phyloP scores from a whole-genome alignment of 1,139 yeast species.

The Schizosaccharomyces versatilis region DNA sequence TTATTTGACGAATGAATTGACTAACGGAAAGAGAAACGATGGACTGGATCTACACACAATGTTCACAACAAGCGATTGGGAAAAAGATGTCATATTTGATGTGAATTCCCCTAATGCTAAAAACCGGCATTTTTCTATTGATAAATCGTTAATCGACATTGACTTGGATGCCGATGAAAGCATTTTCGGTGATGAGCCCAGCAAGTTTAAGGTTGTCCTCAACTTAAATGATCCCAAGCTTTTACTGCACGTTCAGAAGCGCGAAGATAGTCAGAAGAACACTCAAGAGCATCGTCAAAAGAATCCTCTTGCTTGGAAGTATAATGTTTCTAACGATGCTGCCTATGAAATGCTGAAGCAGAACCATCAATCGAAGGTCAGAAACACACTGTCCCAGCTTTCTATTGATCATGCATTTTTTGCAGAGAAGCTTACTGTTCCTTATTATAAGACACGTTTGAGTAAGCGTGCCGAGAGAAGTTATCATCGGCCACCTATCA shows the following conservation, averaged over 20 bases:
- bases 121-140: not conserved
- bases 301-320: conserved; percentile 22
- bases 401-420: conserved; percentile 82
- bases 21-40: conserved; percentile 2
- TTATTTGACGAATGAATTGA: not conserved
- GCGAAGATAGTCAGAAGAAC: conserved; percentile 1
- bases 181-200: conserved; percentile 14
- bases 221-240: conserved; percentile 3
- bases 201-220: conserved; percentile 2
- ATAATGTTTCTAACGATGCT: conserved; percentile 70
- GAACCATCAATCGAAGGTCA: conserved; percentile 74
- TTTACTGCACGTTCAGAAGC: conserved; percentile 9
- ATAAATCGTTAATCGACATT: not conserved
- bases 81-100: not conserved
- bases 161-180: conserved; percentile 41
- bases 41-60: conserved; percentile 1
- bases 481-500: conserved; percentile 61
- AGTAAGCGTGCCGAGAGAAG: conserved; percentile 49
- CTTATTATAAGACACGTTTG: conserved; percentile 65
- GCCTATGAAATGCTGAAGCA: conserved; percentile 64
- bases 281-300: conserved; percentile 14
- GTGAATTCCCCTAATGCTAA: not conserved
- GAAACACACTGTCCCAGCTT: conserved; percentile 80
- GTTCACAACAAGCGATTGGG: conserved; percentile 1
- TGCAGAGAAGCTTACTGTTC: conserved; percentile 68